A percentile compares a stretch with the other conserved stretches of the same genome.
phyloP scores from a whole-genome alignment of 2,329 filamentous ascomycete genomes.

The Coleophoma crateriformis region DNA sequence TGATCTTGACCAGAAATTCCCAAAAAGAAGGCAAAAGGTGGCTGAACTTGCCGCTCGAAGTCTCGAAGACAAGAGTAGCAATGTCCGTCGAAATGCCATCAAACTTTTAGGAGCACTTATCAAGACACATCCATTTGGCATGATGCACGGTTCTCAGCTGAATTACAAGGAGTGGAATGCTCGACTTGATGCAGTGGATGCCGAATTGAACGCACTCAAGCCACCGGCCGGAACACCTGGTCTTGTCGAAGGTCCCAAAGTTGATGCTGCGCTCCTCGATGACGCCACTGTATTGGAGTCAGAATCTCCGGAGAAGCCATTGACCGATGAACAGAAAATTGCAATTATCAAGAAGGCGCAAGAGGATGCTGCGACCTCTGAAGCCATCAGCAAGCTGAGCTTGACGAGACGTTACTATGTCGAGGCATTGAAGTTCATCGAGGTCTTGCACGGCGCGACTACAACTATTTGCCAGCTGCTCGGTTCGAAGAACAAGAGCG shows the following conservation, averaged over 20 bases:
- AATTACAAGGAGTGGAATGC: conserved; percentile 80
- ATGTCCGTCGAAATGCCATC: conserved; percentile 91
- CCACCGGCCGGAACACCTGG: conserved; percentile 71
- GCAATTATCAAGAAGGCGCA: conserved; percentile 73
- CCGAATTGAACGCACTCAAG: conserved; percentile 74
- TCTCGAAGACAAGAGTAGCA: conserved; percentile 96
- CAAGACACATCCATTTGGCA: conserved; percentile 89
- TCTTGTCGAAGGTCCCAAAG: conserved; percentile 63
- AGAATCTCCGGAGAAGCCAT: conserved; percentile 60
- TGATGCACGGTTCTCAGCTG: conserved; percentile 84
- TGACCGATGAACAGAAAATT: conserved; percentile 75
- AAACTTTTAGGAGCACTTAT: conserved; percentile 85
- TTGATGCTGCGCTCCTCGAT: conserved; percentile 75
- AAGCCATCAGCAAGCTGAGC: conserved; percentile 81
- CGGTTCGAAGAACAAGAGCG: conserved; percentile 93
- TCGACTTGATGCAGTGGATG: conserved; percentile 75
- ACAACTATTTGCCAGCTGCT: conserved; percentile 79
- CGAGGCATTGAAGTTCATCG: conserved; percentile 92
- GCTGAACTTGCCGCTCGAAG: conserved; percentile 84
- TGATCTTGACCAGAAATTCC: conserved; percentile 93
- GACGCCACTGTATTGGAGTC: conserved; percentile 77
- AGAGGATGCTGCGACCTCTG: conserved; percentile 82
- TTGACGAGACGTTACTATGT: conserved; percentile 85
- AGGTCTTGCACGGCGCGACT: conserved; percentile 80
- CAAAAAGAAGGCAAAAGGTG: conserved; percentile 81